Evolutionary conservation across 768 basidiomycete species (phyloP).

Genomic region (Punctularia strigosozonata): DNA sequence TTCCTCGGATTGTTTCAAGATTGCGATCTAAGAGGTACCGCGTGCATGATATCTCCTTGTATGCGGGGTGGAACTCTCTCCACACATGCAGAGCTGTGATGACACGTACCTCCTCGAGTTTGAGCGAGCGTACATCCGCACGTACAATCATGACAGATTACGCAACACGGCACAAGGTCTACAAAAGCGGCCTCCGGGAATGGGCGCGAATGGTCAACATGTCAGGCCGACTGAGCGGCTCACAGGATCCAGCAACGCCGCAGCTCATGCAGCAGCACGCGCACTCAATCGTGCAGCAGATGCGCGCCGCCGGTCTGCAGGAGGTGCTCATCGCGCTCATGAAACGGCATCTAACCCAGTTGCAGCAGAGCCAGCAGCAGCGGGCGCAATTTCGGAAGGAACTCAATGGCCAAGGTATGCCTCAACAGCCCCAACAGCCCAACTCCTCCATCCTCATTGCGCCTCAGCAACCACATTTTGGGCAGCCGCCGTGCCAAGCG

Average conservation of each 20-base stretch:
- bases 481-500: not conserved
- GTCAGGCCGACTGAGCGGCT: constrained; percentile 14
- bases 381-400: constrained; percentile 2
- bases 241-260: constrained; percentile 23
- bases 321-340: constrained; percentile 43
- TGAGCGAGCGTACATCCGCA: constrained; percentile 37
- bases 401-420: not conserved
- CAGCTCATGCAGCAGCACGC: constrained; percentile 34
- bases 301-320: constrained; percentile 37
- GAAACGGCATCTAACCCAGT: constrained; percentile 35
- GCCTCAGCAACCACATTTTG: not conserved
- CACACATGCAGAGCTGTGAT: constrained; percentile 49
- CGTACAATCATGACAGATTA: not conserved
- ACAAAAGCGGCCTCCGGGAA: not conserved
- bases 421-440: not conserved
- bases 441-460: constrained; percentile 16
- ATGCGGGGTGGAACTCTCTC: too few relatives aligned
- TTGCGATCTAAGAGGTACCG: too few relatives aligned
- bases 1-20: too few relatives aligned
- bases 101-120: constrained; percentile 44
- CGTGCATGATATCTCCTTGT: too few relatives aligned
- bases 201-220: not conserved
- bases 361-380: constrained; percentile 12
- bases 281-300: constrained; percentile 31
- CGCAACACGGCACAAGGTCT: not conserved